These are phyloP conservation scores for Phytophthora crassamura DNA, from an alignment of 352 stramenopile genomes.

Conservation along the genomic window DNA sequence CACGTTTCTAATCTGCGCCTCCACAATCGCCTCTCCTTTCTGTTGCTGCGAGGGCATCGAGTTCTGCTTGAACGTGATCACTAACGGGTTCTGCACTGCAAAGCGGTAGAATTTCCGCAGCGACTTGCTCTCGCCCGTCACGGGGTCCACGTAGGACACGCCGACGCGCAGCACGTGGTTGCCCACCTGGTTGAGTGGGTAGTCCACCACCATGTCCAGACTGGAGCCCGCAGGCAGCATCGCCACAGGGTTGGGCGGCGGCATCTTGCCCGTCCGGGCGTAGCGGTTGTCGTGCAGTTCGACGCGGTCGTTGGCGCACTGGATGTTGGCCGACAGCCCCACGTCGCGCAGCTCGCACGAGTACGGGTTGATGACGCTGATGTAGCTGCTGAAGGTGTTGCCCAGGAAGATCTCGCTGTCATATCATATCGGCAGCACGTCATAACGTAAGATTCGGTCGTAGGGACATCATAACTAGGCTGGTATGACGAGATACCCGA, in stretches of 20 bases:
- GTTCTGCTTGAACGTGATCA: conserved; percentile 86
- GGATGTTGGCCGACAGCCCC: conserved; percentile 84
- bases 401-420: conserved; percentile 91
- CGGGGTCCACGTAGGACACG: conserved; percentile 76
- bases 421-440: conserved; percentile 13
- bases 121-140: conserved; percentile 83
- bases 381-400: conserved; percentile 94
- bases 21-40: conserved; percentile 63
- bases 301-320: conserved; percentile 83
- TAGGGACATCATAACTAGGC: conserved; percentile 5
- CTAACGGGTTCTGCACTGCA: conserved; percentile 89
- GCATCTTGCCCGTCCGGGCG: conserved; percentile 66
- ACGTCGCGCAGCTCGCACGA: conserved; percentile 81
- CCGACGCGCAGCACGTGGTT: conserved; percentile 88
- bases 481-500: conserved; percentile 58
- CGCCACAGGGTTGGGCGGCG: conserved; percentile 79
- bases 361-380: conserved; percentile 93
- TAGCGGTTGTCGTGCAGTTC: conserved; percentile 84
- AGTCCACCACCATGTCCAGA: conserved; percentile 93
- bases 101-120: conserved; percentile 94
- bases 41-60: conserved; percentile 27
- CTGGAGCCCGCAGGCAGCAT: conserved; percentile 71
- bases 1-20: conserved; percentile 86
- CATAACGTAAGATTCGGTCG: background rate
- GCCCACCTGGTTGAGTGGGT: conserved; percentile 88